phyloP scores from a whole-genome alignment of 225 moss, liverwort and hornwort species.

The Lunularia cruciata region DNA sequence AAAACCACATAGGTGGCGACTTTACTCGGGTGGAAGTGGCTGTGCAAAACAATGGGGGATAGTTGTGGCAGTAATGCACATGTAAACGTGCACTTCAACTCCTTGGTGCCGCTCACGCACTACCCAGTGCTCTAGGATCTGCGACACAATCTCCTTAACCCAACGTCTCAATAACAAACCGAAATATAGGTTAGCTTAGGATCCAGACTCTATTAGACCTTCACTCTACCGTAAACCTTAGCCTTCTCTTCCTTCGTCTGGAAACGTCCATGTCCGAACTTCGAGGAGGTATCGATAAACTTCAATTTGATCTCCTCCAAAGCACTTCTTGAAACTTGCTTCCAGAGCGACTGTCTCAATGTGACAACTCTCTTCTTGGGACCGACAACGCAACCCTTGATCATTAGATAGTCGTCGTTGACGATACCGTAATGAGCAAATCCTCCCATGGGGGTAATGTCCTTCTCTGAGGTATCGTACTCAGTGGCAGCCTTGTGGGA shows the following conservation, averaged over 20 bases:
- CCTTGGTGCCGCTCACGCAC: constrained; percentile 5
- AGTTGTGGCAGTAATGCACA: constrained; percentile 55
- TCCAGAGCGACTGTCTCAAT: constrained; percentile 56
- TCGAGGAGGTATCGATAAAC: constrained; percentile 64
- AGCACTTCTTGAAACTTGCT: constrained; percentile 53
- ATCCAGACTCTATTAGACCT: constrained; percentile 3
- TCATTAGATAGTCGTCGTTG: constrained; percentile 69
- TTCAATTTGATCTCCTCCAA: constrained; percentile 59
- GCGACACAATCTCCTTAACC: not conserved
- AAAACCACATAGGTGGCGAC: constrained; percentile 21
- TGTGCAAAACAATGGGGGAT: constrained; percentile 11
- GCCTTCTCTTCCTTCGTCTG: constrained; percentile 49
- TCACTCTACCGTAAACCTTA: constrained; percentile 41
- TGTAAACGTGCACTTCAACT: constrained; percentile 16
- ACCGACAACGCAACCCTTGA: constrained; percentile 84
- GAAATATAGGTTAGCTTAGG: not conserved
- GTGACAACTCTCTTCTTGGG: constrained; percentile 60
- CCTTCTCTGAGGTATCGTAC: constrained; percentile 75
- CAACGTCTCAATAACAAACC: not conserved
- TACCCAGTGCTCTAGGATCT: too few relatives aligned
- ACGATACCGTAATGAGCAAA: constrained; percentile 82
- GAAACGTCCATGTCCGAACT: constrained; percentile 59
- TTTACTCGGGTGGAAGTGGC: constrained; percentile 18
- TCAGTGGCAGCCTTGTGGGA: constrained; percentile 67
- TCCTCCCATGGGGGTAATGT: constrained; percentile 86